These are phyloP conservation scores for Rhododendron mucronatum DNA, from an alignment of 148 eudicot genomes.

Conservation along the genomic window DNA sequence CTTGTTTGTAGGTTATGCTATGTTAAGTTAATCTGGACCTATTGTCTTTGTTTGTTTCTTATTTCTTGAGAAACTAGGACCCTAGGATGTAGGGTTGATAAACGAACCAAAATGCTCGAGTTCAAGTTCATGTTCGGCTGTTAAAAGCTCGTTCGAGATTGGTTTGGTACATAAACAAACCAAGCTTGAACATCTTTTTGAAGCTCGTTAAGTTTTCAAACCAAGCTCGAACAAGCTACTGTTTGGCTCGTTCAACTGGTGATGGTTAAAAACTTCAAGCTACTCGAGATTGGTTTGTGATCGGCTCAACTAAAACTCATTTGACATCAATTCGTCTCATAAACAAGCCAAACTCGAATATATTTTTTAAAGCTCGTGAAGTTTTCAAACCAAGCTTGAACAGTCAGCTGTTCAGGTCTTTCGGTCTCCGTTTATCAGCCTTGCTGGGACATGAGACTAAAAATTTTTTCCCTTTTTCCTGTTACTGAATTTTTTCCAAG, in stretches of 20 bases:
- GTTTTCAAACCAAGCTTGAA: not conserved
- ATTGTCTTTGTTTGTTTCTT: not conserved
- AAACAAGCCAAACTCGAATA: not conserved
- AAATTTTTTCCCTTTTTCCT: not conserved
- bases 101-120: not conserved
- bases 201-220: not conserved
- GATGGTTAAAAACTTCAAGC: not conserved
- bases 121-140: not conserved
- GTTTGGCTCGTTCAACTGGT: not conserved
- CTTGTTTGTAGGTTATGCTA: not conserved
- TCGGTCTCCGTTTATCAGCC: not conserved
- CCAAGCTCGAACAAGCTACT: not conserved
- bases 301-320: not conserved
- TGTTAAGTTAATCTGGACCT: not conserved
- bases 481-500: not conserved
- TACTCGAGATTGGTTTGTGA: not conserved
- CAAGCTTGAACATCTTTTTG: not conserved
- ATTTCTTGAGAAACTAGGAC: not conserved
- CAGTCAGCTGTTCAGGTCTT: not conserved
- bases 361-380: too few relatives aligned
- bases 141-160: not conserved
- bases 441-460: not conserved
- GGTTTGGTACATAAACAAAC: not conserved
- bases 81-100: not conserved
- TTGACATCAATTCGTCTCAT: not conserved